phyloP scores from a whole-genome alignment of 352 stramenopile genomes.

The Globisporangium yorkense region DNA sequence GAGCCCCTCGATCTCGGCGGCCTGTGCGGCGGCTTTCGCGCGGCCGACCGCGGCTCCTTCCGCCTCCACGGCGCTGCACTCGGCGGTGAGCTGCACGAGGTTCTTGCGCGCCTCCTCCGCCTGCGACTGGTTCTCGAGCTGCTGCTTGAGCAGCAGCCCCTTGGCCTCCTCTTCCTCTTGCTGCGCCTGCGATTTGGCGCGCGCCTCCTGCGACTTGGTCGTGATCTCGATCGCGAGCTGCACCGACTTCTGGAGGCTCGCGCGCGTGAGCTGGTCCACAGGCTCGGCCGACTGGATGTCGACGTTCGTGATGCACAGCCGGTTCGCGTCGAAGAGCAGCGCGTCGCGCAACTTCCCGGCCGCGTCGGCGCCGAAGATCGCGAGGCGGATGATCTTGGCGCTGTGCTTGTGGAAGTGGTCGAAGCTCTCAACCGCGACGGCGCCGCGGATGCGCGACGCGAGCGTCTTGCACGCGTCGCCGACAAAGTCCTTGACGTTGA shows the following conservation, averaged over 20 bases:
- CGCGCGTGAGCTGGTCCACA: slow-evolving; percentile 61
- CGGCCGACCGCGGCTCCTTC: slow-evolving; percentile 56
- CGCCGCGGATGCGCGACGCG: slow-evolving; percentile 66
- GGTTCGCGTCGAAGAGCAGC: slow-evolving; percentile 67
- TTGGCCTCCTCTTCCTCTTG: slow-evolving; percentile 81
- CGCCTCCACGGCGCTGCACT: slow-evolving; percentile 65
- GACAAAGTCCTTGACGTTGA: slow-evolving; percentile 80
- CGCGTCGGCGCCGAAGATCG: slow-evolving; percentile 69
- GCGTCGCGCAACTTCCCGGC: slow-evolving; percentile 43
- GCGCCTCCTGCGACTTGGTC: slow-evolving; percentile 76
- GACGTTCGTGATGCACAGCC: slow-evolving; percentile 77
- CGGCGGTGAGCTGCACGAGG: slow-evolving; percentile 63
- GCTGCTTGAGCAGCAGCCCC: slow-evolving; percentile 58
- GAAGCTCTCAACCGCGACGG: slow-evolving; percentile 66
- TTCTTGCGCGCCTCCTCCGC: slow-evolving; percentile 71
- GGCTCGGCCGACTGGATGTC: slow-evolving; percentile 78
- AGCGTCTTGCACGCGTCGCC: slow-evolving; percentile 80
- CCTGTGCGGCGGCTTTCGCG: slow-evolving; percentile 54
- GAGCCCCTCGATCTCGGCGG: slow-evolving; percentile 66
- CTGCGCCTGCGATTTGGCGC: slow-evolving; percentile 71
- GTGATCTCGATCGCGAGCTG: slow-evolving; percentile 85
- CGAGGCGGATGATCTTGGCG: slow-evolving; percentile 71
- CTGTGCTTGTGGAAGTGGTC: slow-evolving; percentile 85
- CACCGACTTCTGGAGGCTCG: slow-evolving; percentile 77
- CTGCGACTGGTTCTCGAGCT: slow-evolving; percentile 73